Conservation (phyloP, 2,329 filamentous ascomycete species). For the Shiraia sp. region DNA sequence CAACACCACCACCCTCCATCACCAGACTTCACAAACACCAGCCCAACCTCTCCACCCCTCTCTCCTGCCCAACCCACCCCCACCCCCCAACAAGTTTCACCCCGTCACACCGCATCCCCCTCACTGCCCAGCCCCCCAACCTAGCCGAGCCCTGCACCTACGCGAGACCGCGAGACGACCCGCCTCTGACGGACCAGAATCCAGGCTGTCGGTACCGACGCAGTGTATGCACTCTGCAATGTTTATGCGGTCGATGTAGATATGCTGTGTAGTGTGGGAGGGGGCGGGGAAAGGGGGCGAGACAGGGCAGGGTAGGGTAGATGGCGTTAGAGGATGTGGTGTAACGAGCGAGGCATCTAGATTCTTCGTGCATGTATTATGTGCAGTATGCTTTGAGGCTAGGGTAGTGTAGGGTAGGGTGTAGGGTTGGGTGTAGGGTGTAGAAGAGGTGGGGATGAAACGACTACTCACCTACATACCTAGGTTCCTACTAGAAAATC, state of each 20-base stretch:
- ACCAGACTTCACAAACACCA: too few species aligned
- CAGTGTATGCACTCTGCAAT: background rate
- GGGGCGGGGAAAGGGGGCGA: background rate
- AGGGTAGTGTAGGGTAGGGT: too few species aligned
- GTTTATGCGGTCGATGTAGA: background rate
- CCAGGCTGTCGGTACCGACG: constrained; percentile 18
- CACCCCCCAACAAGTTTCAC: constrained; percentile 20
- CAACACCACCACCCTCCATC: too few species aligned
- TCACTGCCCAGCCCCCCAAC: constrained; percentile 4
- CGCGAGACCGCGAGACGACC: constrained; percentile 7
- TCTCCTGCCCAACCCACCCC: too few species aligned
- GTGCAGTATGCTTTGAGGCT: too few species aligned
- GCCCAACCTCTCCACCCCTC: too few species aligned
- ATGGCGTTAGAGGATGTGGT: background rate
- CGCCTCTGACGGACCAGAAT: constrained; percentile 9
- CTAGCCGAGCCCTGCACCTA: constrained; percentile 1
- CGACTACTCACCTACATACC: too few species aligned
- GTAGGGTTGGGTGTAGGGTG: too few species aligned
- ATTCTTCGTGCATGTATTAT: too few species aligned
- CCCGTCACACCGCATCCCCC: constrained; percentile 9
- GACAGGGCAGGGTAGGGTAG: background rate
- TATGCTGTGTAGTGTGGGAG: background rate
- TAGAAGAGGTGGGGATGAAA: too few species aligned
- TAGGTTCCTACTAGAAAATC: too few species aligned
- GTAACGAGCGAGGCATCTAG: background rate